Base-by-base conservation (phyloP, 768 basidiomycete species). In the Mycena capillaripes region DNA sequence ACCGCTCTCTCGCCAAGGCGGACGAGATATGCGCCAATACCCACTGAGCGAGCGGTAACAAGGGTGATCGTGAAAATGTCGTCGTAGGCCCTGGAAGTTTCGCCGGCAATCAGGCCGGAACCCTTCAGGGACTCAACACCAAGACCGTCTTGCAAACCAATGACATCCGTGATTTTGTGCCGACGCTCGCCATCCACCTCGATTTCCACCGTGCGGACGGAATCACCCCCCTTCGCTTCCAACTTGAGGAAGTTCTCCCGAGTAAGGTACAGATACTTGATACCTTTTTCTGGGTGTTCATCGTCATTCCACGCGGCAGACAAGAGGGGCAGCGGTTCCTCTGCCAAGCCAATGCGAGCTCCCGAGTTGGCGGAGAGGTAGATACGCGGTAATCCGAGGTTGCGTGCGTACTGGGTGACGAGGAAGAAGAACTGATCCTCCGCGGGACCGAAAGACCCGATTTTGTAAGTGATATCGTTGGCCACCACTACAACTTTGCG, bases 61-160 rank as follows among this genome's bases (percentile, higher is more conserved):
- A 99, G 91, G 12, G 98, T 99, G 83, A 99, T 97, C 58, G 98
- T 99, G 88, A 99, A 99, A 80, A 99, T 98, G 80, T 99, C 98
- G 78, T 99, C 97, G 82, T 99, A 99, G 0, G 98, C 98, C 38
- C 98, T 91, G 38, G 97, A 97, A 0, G 98, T 99, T 82, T 98
- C 98, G 55, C 98, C 98, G 40, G 98, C 98, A 78, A 99, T 99
- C 74, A 99, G 91, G 81, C 97, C 98, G 30, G 98, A 99, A 52
- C 98, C 98, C 81, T 88, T 96, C 80, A 99, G 85, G 64, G 92
- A 98, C 82, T 99, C 98, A 30, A 99, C 98, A 78, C 98, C 97
- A 21, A 99, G 89, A 68, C 98, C 98, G 70, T 99, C 95, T 80
- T 98, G 96, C n/a, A 96, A 85, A 80, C 98, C 98, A 75, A 99